A percentile compares a stretch with the other conserved stretches of the same genome.
Evolutionary conservation across 352 stramenopile species (phyloP).

Genomic region (Globisporangium ultimum): DNA sequence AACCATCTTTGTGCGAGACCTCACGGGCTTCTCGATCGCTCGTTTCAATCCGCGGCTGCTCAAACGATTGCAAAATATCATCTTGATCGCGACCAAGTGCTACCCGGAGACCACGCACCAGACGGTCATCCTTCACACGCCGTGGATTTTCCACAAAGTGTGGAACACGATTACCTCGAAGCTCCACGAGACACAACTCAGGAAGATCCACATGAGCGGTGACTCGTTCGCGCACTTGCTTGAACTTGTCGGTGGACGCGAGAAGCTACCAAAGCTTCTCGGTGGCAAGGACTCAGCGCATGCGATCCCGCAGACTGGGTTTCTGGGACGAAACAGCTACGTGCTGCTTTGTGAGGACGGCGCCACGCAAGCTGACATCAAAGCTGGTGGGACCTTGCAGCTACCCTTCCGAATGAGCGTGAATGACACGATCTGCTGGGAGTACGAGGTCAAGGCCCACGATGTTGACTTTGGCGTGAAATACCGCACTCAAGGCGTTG

Average conservation of each 20-base stretch:
- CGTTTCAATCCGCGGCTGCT: conserved; percentile 57
- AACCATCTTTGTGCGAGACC: conserved; percentile 57
- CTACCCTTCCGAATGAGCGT: conserved; percentile 65
- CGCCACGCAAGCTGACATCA: conserved; percentile 63
- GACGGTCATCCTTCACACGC: conserved; percentile 55
- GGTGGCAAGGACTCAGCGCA: conserved; percentile 51
- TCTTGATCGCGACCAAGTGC: conserved; percentile 52
- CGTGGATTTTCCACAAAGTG: conserved; percentile 75
- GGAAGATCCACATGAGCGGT: conserved; percentile 60
- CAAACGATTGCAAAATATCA: conserved; percentile 30
- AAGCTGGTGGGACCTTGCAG: conserved; percentile 50
- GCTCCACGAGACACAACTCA: conserved; percentile 60
- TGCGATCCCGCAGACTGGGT: conserved; percentile 60
- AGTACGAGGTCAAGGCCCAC: conserved; percentile 59
- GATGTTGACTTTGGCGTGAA: conserved; percentile 73
- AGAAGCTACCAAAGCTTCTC: conserved; percentile 52
- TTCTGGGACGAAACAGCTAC: conserved; percentile 58
- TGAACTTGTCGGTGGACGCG: conserved; percentile 38
- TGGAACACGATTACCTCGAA: conserved; percentile 51
- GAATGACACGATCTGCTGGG: conserved; percentile 78
- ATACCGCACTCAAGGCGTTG: conserved; percentile 66
- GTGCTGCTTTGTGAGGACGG: conserved; percentile 68
- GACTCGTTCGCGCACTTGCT: conserved; percentile 46
- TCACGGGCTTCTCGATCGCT: conserved; percentile 62
- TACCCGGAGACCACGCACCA: conserved; percentile 63